A percentile compares a stretch with the other conserved stretches of the same genome.
These are phyloP conservation scores for Mycena vitilis DNA, from an alignment of 768 basidiomycete species.

Conservation along the genomic window DNA sequence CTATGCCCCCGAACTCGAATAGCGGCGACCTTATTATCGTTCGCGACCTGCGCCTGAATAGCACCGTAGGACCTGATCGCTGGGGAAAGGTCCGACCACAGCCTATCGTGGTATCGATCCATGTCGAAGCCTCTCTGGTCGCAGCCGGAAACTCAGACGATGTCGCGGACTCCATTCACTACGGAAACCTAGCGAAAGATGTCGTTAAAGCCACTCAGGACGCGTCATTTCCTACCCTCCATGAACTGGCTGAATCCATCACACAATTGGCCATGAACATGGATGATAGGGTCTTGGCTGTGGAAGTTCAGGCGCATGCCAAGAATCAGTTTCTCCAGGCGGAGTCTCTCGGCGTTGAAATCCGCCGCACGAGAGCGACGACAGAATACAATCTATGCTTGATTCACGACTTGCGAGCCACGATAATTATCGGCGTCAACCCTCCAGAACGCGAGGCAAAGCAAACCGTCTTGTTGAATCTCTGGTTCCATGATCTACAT, in stretches of 20 bases:
- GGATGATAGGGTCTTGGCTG: conserved; percentile 16
- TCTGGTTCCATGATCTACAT: conserved; percentile 54
- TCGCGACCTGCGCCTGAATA: conserved; percentile 16
- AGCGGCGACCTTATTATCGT: conserved; percentile 18
- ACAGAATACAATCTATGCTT: conserved; percentile 6
- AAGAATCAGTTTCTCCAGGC: conserved; percentile 27
- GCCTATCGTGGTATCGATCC: conserved; percentile 62
- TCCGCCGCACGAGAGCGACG: conserved; percentile 13
- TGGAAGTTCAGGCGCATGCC: conserved; percentile 11
- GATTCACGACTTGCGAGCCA: conserved; percentile 60
- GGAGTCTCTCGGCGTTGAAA: conserved; percentile 22
- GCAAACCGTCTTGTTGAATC: conserved; percentile 69
- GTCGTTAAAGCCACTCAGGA: conserved; percentile 48
- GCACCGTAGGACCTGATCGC: conserved; percentile 55
- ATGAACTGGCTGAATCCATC: conserved; percentile 50
- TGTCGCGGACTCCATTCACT: conserved; percentile 70
- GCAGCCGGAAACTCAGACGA: conserved; percentile 60
- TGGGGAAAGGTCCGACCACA: conserved; percentile 63
- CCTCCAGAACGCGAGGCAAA: conserved; percentile 73
- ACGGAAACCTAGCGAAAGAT: conserved; percentile 68
- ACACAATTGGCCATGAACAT: conserved; percentile 36
- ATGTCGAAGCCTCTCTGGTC: conserved; percentile 55
- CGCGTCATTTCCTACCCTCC: conserved; percentile 43
- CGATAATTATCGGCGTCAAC: conserved; percentile 77
- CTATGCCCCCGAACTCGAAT: conserved; percentile 4